phyloP scores from a whole-genome alignment of 2,329 filamentous ascomycete genomes.

The Xylariaceae sp. region DNA sequence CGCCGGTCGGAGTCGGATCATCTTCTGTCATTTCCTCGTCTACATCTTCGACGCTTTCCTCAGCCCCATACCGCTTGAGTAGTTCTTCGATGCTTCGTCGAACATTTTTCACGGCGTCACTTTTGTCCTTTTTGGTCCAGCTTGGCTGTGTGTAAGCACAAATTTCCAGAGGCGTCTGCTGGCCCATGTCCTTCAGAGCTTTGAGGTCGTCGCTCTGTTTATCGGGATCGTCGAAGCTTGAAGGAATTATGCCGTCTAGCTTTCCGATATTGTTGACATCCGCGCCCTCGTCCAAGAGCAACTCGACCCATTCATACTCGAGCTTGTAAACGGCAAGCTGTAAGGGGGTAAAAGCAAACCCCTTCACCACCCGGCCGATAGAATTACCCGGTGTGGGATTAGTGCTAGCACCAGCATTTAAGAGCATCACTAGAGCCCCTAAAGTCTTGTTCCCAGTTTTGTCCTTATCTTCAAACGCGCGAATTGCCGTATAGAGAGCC shows the following conservation, averaged over 20 bases:
- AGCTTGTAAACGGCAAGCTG: slow-evolving; percentile 21
- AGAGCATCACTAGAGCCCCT: slow-evolving; percentile 7
- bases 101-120: neutral
- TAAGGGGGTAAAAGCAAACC: slow-evolving; percentile 22
- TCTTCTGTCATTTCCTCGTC: neutral
- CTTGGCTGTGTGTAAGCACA: slow-evolving; percentile 7
- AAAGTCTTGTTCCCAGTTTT: neutral
- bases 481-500: slow-evolving; percentile 19
- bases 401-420: slow-evolving; percentile 13
- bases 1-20: neutral
- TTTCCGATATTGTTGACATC: slow-evolving; percentile 9
- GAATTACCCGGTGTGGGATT: slow-evolving; percentile 3
- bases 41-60: neutral
- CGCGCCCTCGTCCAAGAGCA: slow-evolving; percentile 22
- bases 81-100: slow-evolving; percentile 2
- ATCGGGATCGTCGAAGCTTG: neutral
- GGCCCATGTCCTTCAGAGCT: neutral
- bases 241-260: slow-evolving; percentile 5
- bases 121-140: neutral
- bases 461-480: neutral
- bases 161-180: slow-evolving; percentile 14
- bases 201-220: neutral
- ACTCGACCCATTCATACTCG: slow-evolving; percentile 19
- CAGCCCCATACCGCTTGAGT: slow-evolving; percentile 3
- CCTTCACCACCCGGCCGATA: neutral